phyloP scores from a whole-genome alignment of 805 yeast genomes.

The Cyberlindnera mycetangii region DNA sequence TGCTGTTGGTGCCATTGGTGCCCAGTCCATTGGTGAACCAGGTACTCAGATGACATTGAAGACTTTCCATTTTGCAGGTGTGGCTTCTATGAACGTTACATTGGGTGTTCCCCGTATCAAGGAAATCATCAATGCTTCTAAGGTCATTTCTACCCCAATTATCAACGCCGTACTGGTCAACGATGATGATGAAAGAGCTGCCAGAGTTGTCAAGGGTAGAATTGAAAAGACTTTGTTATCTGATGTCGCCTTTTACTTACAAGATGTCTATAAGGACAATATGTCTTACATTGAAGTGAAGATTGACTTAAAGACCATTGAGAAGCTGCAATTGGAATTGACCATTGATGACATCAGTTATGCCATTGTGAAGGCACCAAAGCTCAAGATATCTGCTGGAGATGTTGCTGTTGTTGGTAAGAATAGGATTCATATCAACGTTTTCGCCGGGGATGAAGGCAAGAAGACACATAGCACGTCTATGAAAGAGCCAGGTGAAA shows the following conservation, averaged over 20 bases:
- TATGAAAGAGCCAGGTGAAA: slow-evolving; percentile 36
- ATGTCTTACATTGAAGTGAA: slow-evolving; percentile 77
- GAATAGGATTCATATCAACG: slow-evolving; percentile 64
- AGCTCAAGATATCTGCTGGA: slow-evolving; percentile 72
- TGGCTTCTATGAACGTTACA: slow-evolving; percentile 97
- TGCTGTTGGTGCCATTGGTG: slow-evolving; percentile 99
- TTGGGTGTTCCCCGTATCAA: slow-evolving; percentile 99
- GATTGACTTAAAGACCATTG: slow-evolving; percentile 81
- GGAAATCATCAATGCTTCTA: slow-evolving; percentile 96
- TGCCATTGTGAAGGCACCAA: slow-evolving; percentile 83
- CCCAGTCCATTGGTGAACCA: slow-evolving; percentile 98
- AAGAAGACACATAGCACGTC: slow-evolving; percentile 42
- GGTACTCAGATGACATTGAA: slow-evolving; percentile 98
- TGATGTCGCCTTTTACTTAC: slow-evolving; percentile 86
- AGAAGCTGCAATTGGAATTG: slow-evolving; percentile 84
- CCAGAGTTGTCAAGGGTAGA: slow-evolving; percentile 97
- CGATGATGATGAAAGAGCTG: slow-evolving; percentile 93
- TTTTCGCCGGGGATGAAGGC: slow-evolving; percentile 41
- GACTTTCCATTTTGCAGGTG: slow-evolving; percentile 99
- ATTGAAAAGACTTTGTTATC: slow-evolving; percentile 86
- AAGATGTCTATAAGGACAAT: slow-evolving; percentile 86
- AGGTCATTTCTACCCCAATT: slow-evolving; percentile 92
- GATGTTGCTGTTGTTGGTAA: slow-evolving; percentile 69
- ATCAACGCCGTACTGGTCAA: slow-evolving; percentile 92
- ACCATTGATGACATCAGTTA: slow-evolving; percentile 80